A percentile compares a stretch with the other conserved stretches of the same genome.
Evolutionary conservation across 805 yeast genomes (phyloP).

Genomic region (Yamadazyma olivae): DNA sequence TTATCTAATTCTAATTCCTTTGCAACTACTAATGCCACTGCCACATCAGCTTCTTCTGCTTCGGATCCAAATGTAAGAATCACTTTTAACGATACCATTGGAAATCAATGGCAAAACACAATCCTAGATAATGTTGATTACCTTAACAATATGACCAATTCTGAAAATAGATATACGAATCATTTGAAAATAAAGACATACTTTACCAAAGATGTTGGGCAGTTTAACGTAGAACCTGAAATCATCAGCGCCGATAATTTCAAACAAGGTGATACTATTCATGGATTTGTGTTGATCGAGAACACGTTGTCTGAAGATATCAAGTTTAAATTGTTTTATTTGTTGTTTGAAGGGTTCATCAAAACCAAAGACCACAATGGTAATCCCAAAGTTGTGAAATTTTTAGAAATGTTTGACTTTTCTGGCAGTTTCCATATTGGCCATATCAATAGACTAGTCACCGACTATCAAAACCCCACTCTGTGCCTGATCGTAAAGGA

Average conservation of each 20-base stretch:
- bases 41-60: neutral
- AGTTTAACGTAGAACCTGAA: conserved; percentile 22
- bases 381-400: conserved; percentile 20
- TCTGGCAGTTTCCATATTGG: conserved; percentile 49
- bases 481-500: conserved; percentile 3
- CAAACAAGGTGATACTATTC: conserved; percentile 63
- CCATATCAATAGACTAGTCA: conserved; percentile 27
- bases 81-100: conserved; percentile 28
- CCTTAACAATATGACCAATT: conserved; percentile 28
- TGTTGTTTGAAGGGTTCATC: conserved; percentile 52
- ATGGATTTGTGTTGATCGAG: conserved; percentile 50
- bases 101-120: conserved; percentile 33
- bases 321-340: conserved; percentile 61
- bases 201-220: conserved; percentile 35
- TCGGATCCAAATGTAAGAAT: conserved; percentile 1
- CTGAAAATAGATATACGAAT: conserved; percentile 23
- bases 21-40: neutral
- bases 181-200: conserved; percentile 24
- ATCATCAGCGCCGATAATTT: conserved; percentile 45
- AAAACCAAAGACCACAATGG: conserved; percentile 4
- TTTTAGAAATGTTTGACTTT: conserved; percentile 50
- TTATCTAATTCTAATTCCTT: neutral
- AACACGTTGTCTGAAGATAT: conserved; percentile 41
- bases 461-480: conserved; percentile 16
- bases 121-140: conserved; percentile 35